Evolutionary conservation across 345 rosid genomes (phyloP).

Genomic region (Lepidium sativum): DNA sequence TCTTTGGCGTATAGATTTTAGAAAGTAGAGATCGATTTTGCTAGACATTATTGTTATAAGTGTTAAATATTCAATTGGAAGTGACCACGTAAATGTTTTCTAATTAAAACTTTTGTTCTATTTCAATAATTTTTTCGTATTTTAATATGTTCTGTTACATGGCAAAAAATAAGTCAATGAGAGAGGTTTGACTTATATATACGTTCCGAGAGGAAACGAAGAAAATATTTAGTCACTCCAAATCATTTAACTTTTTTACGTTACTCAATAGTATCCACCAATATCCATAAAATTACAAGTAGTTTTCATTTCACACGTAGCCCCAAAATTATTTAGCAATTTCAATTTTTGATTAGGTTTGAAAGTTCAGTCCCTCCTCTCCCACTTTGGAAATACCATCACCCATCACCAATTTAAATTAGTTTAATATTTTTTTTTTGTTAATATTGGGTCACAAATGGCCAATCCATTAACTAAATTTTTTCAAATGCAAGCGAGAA

Average conservation of each 20-base stretch:
- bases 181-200: slow-evolving; percentile 11
- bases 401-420: not conserved
- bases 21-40: not conserved
- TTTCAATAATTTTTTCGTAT: too few species aligned
- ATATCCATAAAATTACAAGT: not conserved
- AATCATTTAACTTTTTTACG: not conserved
- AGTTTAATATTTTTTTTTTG: not conserved
- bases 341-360: slow-evolving; percentile 16
- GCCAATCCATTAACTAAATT: too few species aligned
- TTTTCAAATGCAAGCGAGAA: too few species aligned
- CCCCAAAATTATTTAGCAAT: not conserved
- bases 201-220: slow-evolving; percentile 6
- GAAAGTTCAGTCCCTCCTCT: slow-evolving; percentile 3
- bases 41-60: not conserved
- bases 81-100: not conserved
- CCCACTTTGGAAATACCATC: not conserved
- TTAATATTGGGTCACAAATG: too few species aligned
- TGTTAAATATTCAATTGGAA: not conserved
- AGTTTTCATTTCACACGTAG: not conserved
- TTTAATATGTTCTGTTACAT: too few species aligned
- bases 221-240: not conserved
- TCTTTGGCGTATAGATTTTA: too few species aligned
- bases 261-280: not conserved
- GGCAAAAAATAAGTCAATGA: not conserved
- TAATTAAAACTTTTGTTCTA: too few species aligned